phyloP scores from a whole-genome alignment of 441 rosid genomes.

The Populus hybrid region DNA sequence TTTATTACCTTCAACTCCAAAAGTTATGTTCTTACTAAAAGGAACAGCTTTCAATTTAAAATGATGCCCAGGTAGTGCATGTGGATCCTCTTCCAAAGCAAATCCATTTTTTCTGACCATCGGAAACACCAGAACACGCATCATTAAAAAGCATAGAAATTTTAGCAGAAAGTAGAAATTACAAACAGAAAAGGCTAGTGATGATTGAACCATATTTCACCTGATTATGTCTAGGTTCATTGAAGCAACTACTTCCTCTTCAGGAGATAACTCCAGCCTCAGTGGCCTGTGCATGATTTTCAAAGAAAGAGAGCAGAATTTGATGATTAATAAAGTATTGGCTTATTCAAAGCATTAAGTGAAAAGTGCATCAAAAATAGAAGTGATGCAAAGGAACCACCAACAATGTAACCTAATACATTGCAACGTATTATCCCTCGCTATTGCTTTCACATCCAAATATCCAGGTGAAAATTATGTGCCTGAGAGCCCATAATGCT shows the following conservation, averaged over 20 bases:
- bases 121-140: constrained; percentile 11
- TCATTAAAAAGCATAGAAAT: constrained; percentile 1
- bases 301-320: not conserved
- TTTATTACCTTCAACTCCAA: constrained; percentile 82
- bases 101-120: constrained; percentile 85
- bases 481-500: not conserved
- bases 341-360: not conserved
- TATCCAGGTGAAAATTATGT: not conserved
- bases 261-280: constrained; percentile 88
- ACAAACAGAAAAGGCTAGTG: constrained; percentile 6
- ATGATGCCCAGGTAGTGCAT: constrained; percentile 70
- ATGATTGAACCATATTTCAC: constrained; percentile 29
- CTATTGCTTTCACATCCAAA: constrained; percentile 4
- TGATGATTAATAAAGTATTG: constrained; percentile 3
- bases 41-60: constrained; percentile 80
- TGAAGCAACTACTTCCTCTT: constrained; percentile 79
- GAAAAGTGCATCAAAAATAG: constrained; percentile 1
- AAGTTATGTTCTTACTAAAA: constrained; percentile 89
- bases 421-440: not conserved
- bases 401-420: not conserved
- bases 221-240: constrained; percentile 91
- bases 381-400: not conserved
- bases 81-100: constrained; percentile 73
- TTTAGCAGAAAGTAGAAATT: not conserved
- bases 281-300: constrained; percentile 52